Percentiles rank a stretch among this genome's conserved stretches.
phyloP scores from a whole-genome alignment of 2,329 filamentous ascomycete species.

The Talaromyces piceae region DNA sequence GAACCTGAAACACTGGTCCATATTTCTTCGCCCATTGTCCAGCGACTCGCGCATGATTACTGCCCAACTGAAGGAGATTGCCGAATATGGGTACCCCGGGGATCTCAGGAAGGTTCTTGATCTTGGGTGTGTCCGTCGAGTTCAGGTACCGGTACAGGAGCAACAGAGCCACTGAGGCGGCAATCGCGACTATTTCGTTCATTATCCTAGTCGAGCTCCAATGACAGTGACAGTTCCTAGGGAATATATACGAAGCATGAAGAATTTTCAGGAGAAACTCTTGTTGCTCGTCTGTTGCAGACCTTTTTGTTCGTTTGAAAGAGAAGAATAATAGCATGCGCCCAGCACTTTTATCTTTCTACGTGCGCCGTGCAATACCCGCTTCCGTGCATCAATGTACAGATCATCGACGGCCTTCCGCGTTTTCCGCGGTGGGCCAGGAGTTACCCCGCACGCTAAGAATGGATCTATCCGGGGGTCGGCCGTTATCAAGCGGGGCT shows the following conservation, averaged over 20 bases:
- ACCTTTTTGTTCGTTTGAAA: too few relatives aligned
- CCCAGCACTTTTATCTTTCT: neutral
- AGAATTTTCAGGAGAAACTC: neutral
- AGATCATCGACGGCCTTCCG: neutral
- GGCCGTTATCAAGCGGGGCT: neutral
- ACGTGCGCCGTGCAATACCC: neutral
- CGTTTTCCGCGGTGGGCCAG: neutral
- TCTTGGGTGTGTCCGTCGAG: conserved; percentile 51
- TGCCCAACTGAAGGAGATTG: conserved; percentile 54
- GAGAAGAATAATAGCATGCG: too few relatives aligned
- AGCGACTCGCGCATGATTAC: conserved; percentile 49
- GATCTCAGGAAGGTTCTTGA: conserved; percentile 55
- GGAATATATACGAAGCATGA: too few relatives aligned
- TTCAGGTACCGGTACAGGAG: conserved; percentile 38
- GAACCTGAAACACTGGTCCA: conserved; percentile 55
- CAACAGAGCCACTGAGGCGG: conserved; percentile 17
- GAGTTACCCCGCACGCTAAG: neutral
- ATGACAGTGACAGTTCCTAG: too few relatives aligned
- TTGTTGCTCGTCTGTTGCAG: neutral
- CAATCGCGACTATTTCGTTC: conserved; percentile 3
- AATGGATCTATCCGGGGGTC: neutral
- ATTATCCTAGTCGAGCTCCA: neutral
- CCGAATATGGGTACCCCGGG: conserved; percentile 57
- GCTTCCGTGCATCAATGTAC: neutral
- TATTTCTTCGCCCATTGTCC: conserved; percentile 54